These are phyloP conservation scores for Circinella umbellata DNA, from an alignment of 371 early-diverging fungal genomes.

Conservation along the genomic window DNA sequence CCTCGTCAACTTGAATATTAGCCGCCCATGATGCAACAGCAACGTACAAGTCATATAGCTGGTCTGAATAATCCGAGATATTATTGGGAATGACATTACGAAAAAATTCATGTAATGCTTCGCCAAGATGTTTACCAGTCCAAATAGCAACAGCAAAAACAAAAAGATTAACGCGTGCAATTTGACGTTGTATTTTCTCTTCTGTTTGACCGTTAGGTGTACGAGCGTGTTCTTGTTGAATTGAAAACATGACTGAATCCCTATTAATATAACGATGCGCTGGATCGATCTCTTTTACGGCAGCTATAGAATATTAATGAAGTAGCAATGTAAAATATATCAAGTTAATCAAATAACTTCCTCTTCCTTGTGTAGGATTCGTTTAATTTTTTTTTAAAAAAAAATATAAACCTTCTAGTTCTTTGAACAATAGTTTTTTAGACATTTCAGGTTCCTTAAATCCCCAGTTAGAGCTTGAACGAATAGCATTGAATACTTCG, in stretches of 20 bases:
- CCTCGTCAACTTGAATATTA: neutral
- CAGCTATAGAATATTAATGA: no score
- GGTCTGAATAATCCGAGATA: no score
- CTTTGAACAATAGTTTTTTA: neutral
- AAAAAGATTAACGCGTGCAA: neutral
- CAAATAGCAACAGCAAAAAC: neutral
- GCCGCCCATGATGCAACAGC: neutral
- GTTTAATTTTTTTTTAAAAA: neutral
- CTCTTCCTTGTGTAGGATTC: no score
- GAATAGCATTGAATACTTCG: neutral
- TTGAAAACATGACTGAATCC: neutral
- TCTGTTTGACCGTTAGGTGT: neutral
- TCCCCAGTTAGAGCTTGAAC: neutral
- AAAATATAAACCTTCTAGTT: neutral
- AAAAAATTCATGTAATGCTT: neutral
- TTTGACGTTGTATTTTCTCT: neutral
- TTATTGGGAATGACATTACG: neutral
- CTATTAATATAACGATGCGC: neutral
- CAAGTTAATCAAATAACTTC: no score
- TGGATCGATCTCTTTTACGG: no score
- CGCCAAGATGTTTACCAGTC: neutral
- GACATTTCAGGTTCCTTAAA: neutral
- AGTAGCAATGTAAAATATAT: no score
- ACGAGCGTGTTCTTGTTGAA: neutral
- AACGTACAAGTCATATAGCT: neutral